Evolutionary conservation across 2,329 filamentous ascomycete genomes (phyloP), one percentile per base, ranked within the genome.

Genomic region (Aureobasidium sp.): DNA sequence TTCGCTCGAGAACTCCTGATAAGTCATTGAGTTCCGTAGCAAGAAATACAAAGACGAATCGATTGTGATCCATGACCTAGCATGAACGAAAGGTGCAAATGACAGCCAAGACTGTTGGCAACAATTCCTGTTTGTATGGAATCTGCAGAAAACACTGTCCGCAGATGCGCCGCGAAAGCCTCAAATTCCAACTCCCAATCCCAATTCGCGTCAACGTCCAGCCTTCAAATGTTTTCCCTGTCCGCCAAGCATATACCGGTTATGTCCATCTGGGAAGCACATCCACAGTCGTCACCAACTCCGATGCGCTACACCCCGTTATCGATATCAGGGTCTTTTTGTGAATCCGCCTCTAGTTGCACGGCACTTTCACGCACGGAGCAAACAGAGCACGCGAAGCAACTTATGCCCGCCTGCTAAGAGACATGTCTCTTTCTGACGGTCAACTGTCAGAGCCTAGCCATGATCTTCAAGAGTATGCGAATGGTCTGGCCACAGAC

Each of bases 391-490:
- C 13, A 12, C 55, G 13, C 26, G 29, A 17, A 60, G 57, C 36
- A 51, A 51, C 15, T 50, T n/a, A 9, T 60, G 46, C 27, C 57
- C 36, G 57, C 46, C 17, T 26, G 46, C 17, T 51, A 37, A 60
- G 57, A 60, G 57, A 60, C 57, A 60, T 60, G 57, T 60, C 44
- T 60, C 57, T 51, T 41, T 50, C 20, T 60, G 57, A 60, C 57
- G 46, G 46, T 4, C 46, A 50, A 51, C 57, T 51, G 57, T 34
- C 46, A 41, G 17, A 50, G 44, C 34, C 44, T 60, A 26, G 57
- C 34, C 46, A 43, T 36, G 34, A 17, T 34, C 32, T 6, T 15
- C 36, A 34, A 9, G 12, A 13, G 15, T 3, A 29, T 12, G n/a
- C 32, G 8, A 17, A 26, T 29, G 46, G 29, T 50, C 57, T 60